Conservation (phyloP, 75 land plant species). For the Selaginella moellendorffii region DNA sequence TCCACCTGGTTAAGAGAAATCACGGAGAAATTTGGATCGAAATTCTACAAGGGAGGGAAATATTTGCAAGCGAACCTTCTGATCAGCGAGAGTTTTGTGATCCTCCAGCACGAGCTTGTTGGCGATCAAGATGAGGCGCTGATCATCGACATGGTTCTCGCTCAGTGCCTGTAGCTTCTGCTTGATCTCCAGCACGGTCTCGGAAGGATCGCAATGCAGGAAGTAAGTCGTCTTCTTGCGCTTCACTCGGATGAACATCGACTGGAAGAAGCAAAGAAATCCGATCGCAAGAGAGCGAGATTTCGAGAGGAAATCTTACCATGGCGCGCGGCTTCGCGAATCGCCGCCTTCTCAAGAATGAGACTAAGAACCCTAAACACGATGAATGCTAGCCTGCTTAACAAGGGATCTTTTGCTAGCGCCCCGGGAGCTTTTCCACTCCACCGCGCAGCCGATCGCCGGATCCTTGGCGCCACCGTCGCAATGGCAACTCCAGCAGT, state of each 20-base stretch:
- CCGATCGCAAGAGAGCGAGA: background rate
- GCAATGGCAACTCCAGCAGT: too few relatives aligned
- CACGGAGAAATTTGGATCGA: too few relatives aligned
- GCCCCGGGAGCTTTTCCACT: too few relatives aligned
- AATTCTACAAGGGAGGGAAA: too few relatives aligned
- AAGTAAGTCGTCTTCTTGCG: slow-evolving; percentile 92
- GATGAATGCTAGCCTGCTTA: too few relatives aligned
- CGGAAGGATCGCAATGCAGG: slow-evolving; percentile 81
- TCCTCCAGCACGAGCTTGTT: slow-evolving; percentile 53
- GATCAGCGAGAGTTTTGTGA: slow-evolving; percentile 78
- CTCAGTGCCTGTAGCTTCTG: slow-evolving; percentile 61
- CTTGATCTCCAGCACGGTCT: slow-evolving; percentile 69
- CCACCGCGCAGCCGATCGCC: too few relatives aligned
- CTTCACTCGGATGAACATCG: slow-evolving; percentile 94
- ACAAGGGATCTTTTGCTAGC: too few relatives aligned
- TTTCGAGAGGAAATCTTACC: background rate
- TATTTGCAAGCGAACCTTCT: slow-evolving; percentile 39
- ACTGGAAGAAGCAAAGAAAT: slow-evolving; percentile 22
- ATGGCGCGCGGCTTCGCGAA: too few relatives aligned
- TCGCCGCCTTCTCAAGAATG: background rate
- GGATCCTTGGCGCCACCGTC: too few relatives aligned
- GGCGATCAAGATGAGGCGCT: slow-evolving; percentile 48
- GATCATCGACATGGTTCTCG: slow-evolving; percentile 51
- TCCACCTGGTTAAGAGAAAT: too few relatives aligned
- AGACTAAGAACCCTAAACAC: background rate